A percentile compares a stretch with the other conserved stretches of the same genome.
phyloP scores from a whole-genome alignment of 257 asterid genomes.

The Primulina tabacum region DNA sequence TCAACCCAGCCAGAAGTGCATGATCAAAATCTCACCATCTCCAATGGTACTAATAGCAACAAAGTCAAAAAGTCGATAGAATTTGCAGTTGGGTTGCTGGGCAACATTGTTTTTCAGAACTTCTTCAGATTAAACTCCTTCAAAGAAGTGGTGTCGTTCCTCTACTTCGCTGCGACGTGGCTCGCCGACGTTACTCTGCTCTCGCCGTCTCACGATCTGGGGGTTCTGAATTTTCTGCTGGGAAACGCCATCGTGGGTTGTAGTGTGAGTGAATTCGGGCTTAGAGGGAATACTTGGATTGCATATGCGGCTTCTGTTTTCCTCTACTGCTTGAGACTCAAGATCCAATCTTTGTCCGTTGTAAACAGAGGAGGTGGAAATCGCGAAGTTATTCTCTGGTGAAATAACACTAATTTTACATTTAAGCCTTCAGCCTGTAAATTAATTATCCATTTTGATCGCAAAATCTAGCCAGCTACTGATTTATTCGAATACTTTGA shows the following conservation, averaged over 20 bases:
- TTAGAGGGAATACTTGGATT: conserved; percentile 25
- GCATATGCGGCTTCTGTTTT: conserved; percentile 15
- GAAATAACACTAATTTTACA: too few species aligned
- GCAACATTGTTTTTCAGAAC: conserved; percentile 22
- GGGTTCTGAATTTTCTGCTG: conserved; percentile 24
- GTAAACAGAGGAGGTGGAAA: too few species aligned
- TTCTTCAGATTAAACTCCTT: conserved; percentile 20
- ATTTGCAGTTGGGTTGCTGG: conserved; percentile 21
- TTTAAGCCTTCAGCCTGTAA: too few species aligned
- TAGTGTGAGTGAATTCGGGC: conserved; percentile 25
- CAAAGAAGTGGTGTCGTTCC: conserved; percentile 22
- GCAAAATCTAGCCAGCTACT: too few species aligned
- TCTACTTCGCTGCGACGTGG: conserved; percentile 30
- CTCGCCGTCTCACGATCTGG: conserved; percentile 2
- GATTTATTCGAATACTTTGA: too few species aligned
- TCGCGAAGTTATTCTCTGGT: too few species aligned
- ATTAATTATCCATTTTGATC: too few species aligned
- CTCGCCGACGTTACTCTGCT: conserved; percentile 18
- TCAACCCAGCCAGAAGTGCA: background rate
- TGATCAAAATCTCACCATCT: background rate
- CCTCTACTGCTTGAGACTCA: background rate
- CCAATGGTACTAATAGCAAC: background rate
- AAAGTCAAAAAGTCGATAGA: background rate
- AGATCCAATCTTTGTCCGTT: too few species aligned
- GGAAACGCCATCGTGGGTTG: conserved; percentile 29